Percentiles rank a stretch among this genome's conserved stretches.
Evolutionary conservation across 257 asterid species (phyloP).

Genomic region (Solanum peruvianum): DNA sequence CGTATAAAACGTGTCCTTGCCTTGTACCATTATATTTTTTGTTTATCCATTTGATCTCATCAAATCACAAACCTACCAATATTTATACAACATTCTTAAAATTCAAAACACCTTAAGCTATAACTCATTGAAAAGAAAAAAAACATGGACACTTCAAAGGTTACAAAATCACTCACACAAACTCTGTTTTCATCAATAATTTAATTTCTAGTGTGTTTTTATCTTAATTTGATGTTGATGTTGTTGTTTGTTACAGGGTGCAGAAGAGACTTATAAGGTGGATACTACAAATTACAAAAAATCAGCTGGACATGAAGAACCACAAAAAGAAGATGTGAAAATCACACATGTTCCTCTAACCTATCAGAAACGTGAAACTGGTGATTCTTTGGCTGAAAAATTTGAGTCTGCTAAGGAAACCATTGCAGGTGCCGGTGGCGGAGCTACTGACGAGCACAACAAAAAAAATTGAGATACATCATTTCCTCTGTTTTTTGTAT

Average conservation of each 20-base stretch:
- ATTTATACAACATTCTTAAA: neutral
- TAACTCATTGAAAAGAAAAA: no score
- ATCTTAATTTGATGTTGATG: neutral
- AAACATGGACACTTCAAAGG: slow-evolving; percentile 17
- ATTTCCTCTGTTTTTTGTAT: neutral
- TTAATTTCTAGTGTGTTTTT: neutral
- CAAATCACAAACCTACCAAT: neutral
- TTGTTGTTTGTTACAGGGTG: slow-evolving; percentile 11
- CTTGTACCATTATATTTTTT: neutral
- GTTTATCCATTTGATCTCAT: neutral
- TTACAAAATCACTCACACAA: neutral
- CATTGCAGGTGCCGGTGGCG: neutral
- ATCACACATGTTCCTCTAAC: slow-evolving; percentile 17
- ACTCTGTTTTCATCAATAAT: neutral
- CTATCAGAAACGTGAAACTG: slow-evolving; percentile 3
- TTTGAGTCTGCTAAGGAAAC: slow-evolving; percentile 18
- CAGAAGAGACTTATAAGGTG: slow-evolving; percentile 19
- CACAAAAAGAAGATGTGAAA: slow-evolving; percentile 21
- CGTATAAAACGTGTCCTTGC: neutral
- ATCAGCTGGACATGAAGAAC: slow-evolving; percentile 21
- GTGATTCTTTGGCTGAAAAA: slow-evolving; percentile 6
- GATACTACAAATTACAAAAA: slow-evolving; percentile 24
- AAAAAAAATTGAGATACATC: neutral
- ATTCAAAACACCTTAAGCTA: no score
- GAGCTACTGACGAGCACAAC: neutral